A percentile compares a stretch with the other conserved stretches of the same genome.
Evolutionary conservation across 192 early-diverging fungal species (phyloP).

Genomic region (Allomyces arbusculus): DNA sequence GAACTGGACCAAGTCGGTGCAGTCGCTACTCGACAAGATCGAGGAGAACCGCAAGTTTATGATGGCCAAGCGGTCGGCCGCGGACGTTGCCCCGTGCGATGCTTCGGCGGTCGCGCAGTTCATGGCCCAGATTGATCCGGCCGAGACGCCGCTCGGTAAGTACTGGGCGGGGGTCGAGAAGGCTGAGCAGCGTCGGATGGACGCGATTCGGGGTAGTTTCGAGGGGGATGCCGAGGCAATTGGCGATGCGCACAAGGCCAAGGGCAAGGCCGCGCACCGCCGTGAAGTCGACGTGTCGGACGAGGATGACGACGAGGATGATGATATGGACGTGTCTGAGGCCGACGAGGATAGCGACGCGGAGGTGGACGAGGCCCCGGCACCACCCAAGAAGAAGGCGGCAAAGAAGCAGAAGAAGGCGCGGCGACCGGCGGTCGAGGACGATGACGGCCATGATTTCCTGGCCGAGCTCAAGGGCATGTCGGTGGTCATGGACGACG

Average conservation of each 20-base stretch:
- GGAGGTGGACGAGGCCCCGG: background rate
- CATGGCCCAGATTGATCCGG: background rate
- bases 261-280: background rate
- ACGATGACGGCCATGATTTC: background rate
- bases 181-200: background rate
- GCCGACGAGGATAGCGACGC: background rate
- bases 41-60: slow-evolving; percentile 63
- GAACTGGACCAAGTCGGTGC: slow-evolving; percentile 59
- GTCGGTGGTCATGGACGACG: background rate
- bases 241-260: background rate
- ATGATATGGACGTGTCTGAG: background rate
- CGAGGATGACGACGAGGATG: background rate
- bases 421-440: background rate
- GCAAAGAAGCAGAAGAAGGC: background rate
- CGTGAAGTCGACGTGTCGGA: background rate
- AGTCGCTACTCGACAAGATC: slow-evolving; percentile 64
- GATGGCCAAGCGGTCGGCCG: background rate
- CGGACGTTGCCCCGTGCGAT: background rate
- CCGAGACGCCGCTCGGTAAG: background rate
- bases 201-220: background rate
- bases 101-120: background rate
- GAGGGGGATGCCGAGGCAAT: background rate
- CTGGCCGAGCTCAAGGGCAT: background rate
- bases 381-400: background rate
- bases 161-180: background rate